These are phyloP conservation scores for Aspergillus quadrilineatus DNA, from an alignment of 2,329 filamentous ascomycete genomes.

Conservation along the genomic window DNA sequence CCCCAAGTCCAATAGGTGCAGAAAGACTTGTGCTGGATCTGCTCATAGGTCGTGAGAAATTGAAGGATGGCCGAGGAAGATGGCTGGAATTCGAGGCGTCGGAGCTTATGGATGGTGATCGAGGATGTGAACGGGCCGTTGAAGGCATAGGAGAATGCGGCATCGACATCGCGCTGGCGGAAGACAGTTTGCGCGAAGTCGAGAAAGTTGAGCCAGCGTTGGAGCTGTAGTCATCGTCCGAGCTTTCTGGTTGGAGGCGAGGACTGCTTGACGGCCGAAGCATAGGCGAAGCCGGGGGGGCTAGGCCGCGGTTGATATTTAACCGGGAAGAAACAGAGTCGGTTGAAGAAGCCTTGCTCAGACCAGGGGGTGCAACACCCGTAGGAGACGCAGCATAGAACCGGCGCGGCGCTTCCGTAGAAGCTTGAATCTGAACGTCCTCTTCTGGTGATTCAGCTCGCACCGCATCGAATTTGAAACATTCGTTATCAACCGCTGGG, in stretches of 20 bases:
- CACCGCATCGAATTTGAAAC: slow-evolving; percentile 25
- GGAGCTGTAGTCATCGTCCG: slow-evolving; percentile 66
- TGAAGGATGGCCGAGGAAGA: slow-evolving; percentile 74
- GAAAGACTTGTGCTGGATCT: slow-evolving; percentile 45
- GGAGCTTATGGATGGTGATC: slow-evolving; percentile 82
- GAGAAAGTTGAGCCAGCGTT: slow-evolving; percentile 62
- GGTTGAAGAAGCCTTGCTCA: slow-evolving; percentile 35
- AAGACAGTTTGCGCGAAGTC: slow-evolving; percentile 73
- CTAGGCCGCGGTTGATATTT: slow-evolving; percentile 44
- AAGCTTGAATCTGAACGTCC: slow-evolving; percentile 18
- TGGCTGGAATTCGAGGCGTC: slow-evolving; percentile 67
- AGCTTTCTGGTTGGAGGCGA: slow-evolving; percentile 63
- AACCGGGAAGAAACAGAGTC: slow-evolving; percentile 36
- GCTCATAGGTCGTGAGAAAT: slow-evolving; percentile 90
- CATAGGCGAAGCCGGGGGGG: slow-evolving; percentile 47
- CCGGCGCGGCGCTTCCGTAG: slow-evolving; percentile 20
- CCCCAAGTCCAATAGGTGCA: slow-evolving; percentile 28
- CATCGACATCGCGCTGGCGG: slow-evolving; percentile 63
- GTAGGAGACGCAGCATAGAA: slow-evolving; percentile 21
- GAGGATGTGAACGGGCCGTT: slow-evolving; percentile 60
- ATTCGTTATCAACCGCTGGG: slow-evolving; percentile 19
- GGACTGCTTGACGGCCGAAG: slow-evolving; percentile 49
- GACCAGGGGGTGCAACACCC: slow-evolving; percentile 17
- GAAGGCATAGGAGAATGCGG: slow-evolving; percentile 66
- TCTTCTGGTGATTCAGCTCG: slow-evolving; percentile 37